Conservation (phyloP, 768 basidiomycete genomes). For the Dictyophora rubrovolvata region DNA sequence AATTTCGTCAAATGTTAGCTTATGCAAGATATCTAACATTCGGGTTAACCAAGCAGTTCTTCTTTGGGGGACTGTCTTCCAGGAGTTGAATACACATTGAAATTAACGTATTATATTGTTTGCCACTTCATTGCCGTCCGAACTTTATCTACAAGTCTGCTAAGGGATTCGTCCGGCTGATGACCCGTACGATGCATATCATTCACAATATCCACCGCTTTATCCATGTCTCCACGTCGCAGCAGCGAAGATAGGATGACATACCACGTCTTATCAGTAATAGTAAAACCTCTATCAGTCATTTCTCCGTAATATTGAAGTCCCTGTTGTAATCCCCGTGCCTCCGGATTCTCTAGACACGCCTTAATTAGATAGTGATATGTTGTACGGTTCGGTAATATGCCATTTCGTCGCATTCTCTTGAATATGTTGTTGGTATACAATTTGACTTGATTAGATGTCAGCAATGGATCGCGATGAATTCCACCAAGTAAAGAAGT, state of each 20-base stretch:
- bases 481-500: slow-evolving; percentile 69
- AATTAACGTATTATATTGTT: background rate
- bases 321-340: slow-evolving; percentile 44
- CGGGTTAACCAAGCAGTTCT: slow-evolving; percentile 55
- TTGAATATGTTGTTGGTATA: slow-evolving; percentile 40
- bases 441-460: slow-evolving; percentile 33
- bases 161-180: slow-evolving; percentile 1
- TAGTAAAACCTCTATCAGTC: slow-evolving; percentile 34
- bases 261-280: slow-evolving; percentile 65
- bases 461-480: slow-evolving; percentile 46
- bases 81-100: background rate
- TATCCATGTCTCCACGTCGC: slow-evolving; percentile 43
- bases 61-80: slow-evolving; percentile 30
- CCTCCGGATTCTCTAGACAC: slow-evolving; percentile 41
- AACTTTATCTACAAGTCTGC: background rate
- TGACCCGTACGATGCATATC: slow-evolving; percentile 36
- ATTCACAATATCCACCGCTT: slow-evolving; percentile 49
- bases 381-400: slow-evolving; percentile 49
- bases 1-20: slow-evolving; percentile 31
- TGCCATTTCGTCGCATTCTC: slow-evolving; percentile 46
- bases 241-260: slow-evolving; percentile 60
- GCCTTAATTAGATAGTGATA: slow-evolving; percentile 74
- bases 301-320: slow-evolving; percentile 55
- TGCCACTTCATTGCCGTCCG: background rate
- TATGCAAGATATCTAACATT: slow-evolving; percentile 62